Percentiles rank a stretch among this genome's conserved stretches.
These are phyloP conservation scores for Fraxinus paxiana DNA, from an alignment of 305 asterid genomes.

Conservation along the genomic window DNA sequence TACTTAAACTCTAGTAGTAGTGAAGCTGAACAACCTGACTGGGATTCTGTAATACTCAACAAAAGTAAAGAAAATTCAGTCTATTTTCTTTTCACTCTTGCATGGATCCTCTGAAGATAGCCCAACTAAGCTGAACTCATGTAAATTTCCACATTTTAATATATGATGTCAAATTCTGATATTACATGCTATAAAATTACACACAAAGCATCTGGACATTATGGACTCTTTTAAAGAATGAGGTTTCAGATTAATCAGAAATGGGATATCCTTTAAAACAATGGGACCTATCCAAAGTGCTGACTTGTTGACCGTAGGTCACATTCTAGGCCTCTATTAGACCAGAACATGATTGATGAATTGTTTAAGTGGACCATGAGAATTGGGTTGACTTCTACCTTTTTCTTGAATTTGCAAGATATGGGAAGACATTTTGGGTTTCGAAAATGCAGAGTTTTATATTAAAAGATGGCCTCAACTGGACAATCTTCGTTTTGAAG, in stretches of 20 bases:
- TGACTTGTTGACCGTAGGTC: neutral
- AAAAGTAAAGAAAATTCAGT: neutral
- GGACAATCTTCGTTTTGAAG: slow-evolving; percentile 69
- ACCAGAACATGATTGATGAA: neutral
- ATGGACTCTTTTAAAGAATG: neutral
- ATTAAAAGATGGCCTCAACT: slow-evolving; percentile 88
- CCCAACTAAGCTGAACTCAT: neutral
- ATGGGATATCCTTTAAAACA: neutral
- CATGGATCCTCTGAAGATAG: neutral
- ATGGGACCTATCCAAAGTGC: neutral
- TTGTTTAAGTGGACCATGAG: neutral
- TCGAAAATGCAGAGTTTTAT: slow-evolving; percentile 95
- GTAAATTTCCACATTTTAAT: neutral
- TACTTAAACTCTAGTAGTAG: neutral
- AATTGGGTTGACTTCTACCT: neutral
- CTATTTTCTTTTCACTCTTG: neutral
- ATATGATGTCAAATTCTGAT: neutral
- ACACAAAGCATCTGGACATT: neutral
- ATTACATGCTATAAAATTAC: neutral
- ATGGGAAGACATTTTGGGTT: slow-evolving; percentile 98
- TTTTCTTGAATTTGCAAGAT: slow-evolving; percentile 50
- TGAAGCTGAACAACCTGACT: neutral
- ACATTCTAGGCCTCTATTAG: neutral
- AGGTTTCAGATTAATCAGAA: neutral
- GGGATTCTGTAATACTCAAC: neutral